Evolutionary conservation across 192 early-diverging fungal species (phyloP).

Genomic region (Polychytrium aggregatum): DNA sequence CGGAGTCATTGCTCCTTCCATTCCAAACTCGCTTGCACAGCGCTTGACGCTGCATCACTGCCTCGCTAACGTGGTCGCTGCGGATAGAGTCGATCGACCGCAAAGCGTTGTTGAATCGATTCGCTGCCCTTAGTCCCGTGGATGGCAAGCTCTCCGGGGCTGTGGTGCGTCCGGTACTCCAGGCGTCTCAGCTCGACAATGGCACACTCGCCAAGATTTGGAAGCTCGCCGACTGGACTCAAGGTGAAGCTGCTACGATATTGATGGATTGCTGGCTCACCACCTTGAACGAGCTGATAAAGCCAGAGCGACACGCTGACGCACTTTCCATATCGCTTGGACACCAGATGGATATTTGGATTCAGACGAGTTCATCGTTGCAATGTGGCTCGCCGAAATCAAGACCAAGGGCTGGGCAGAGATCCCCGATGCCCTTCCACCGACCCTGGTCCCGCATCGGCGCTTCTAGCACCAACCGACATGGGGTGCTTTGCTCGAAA

Average conservation of each 20-base stretch:
- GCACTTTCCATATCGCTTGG: background rate
- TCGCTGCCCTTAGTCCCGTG: constrained; percentile 34
- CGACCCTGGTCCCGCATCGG: no score
- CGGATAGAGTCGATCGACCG: constrained; percentile 42
- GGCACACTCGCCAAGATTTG: constrained; percentile 61
- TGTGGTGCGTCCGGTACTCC: no score
- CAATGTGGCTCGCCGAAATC: constrained; percentile 40
- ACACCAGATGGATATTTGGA: constrained; percentile 63
- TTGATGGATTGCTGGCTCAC: background rate
- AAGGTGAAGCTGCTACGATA: constrained; percentile 3
- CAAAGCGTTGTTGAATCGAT: constrained; percentile 27
- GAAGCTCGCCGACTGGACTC: constrained; percentile 66
- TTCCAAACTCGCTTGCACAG: no score
- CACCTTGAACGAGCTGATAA: background rate
- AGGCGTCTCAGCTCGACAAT: constrained; percentile 53
- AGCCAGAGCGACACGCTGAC: background rate
- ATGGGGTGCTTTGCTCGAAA: no score
- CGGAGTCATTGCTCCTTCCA: no score
- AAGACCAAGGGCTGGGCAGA: constrained; percentile 17
- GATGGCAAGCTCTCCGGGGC: constrained; percentile 47
- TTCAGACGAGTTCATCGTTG: constrained; percentile 71
- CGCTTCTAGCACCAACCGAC: no score
- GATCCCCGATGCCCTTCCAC: no score
- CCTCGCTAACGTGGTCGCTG: constrained; percentile 16
- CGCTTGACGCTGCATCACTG: no score